Conservation (phyloP, 1,139 yeast species). For the Spathaspora sp. region DNA sequence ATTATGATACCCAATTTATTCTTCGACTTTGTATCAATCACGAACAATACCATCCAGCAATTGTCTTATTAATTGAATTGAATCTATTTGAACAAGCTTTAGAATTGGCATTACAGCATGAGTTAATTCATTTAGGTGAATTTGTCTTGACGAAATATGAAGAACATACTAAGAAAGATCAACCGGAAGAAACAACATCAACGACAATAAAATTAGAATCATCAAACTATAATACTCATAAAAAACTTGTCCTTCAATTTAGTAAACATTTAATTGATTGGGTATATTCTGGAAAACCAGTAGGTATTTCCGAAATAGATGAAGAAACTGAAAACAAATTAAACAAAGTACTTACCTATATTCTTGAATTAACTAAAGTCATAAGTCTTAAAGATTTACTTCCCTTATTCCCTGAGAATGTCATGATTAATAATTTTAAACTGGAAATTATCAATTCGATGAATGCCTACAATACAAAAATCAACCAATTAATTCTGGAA, state of each 20-base stretch:
- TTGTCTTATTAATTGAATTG: conserved; percentile 65
- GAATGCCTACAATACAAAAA: conserved; percentile 67
- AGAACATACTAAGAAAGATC: conserved; percentile 19
- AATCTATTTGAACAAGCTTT: conserved; percentile 81
- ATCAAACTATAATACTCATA: conserved; percentile 49
- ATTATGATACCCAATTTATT: conserved; percentile 70
- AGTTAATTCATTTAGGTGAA: conserved; percentile 58
- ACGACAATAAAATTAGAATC: conserved; percentile 32
- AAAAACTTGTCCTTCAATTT: conserved; percentile 72
- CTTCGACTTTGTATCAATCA: conserved; percentile 69
- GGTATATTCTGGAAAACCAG: conserved; percentile 26
- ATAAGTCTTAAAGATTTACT: conserved; percentile 78
- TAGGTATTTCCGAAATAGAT: conserved; percentile 19
- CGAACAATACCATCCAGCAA: conserved; percentile 61
- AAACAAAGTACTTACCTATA: conserved; percentile 25
- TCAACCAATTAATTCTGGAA: conserved; percentile 63
- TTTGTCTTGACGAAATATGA: conserved; percentile 36
- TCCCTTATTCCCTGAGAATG: conserved; percentile 81
- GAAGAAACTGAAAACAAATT: conserved; percentile 14
- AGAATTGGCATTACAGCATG: conserved; percentile 62
- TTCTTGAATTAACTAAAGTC: conserved; percentile 23
- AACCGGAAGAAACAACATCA: conserved; percentile 11
- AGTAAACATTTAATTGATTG: conserved; percentile 57
- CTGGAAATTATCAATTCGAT: conserved; percentile 79
- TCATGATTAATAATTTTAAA: conserved; percentile 79